Evolutionary conservation across 2,329 filamentous ascomycete species (phyloP).

Genomic region (Phaeosphaeriaceae sp.): DNA sequence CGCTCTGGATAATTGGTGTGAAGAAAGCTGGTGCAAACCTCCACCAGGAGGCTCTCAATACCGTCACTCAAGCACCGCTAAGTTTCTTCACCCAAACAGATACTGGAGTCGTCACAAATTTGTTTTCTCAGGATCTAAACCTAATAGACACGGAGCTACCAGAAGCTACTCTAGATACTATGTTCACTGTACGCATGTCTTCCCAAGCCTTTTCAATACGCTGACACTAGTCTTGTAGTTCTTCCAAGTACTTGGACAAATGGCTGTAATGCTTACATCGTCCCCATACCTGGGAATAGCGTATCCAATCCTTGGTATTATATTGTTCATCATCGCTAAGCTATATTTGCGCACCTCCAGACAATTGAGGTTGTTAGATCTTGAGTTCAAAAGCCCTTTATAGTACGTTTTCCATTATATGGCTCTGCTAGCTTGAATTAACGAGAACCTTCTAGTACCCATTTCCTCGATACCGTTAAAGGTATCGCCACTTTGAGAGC

Average conservation of each 20-base stretch:
- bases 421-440: no score
- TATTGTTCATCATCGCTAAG: conserved; percentile 48
- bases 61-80: conserved; percentile 15
- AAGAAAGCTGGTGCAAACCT: conserved; percentile 48
- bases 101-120: conserved; percentile 17
- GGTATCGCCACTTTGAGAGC: conserved; percentile 57
- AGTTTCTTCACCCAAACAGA: conserved; percentile 21
- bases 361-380: conserved; percentile 57
- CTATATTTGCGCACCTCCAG: conserved; percentile 54
- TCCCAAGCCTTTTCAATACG: neutral
- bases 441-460: conserved; percentile 29
- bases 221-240: neutral
- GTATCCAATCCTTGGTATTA: conserved; percentile 40
- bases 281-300: conserved; percentile 38
- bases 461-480: conserved; percentile 56
- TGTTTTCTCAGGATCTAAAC: conserved; percentile 49
- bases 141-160: conserved; percentile 51
- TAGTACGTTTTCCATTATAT: conserved; percentile 27
- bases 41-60: conserved; percentile 52
- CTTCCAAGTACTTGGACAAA: conserved; percentile 6
- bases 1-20: conserved; percentile 43
- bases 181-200: no score
- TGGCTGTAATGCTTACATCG: conserved; percentile 20
- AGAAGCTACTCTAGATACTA: conserved; percentile 1
- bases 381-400: conserved; percentile 56